Evolutionary conservation across 257 asterid species (phyloP).

Genomic region (Nicotiana tomentosiformis): DNA sequence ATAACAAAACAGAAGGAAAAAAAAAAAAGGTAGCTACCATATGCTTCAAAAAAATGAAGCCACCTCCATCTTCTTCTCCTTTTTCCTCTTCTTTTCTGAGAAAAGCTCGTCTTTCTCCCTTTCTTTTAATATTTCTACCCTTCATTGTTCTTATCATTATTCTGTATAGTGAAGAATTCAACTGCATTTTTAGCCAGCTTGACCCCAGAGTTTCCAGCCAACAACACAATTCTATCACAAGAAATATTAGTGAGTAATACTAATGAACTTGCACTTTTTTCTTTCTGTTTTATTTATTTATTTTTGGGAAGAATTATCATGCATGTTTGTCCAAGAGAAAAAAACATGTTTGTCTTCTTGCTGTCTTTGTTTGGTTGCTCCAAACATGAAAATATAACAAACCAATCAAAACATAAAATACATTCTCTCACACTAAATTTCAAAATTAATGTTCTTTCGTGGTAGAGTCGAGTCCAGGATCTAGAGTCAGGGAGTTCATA

Average conservation of each 20-base stretch:
- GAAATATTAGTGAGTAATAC: conserved; percentile 19
- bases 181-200: conserved; percentile 23
- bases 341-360: not conserved
- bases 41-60: conserved; percentile 19
- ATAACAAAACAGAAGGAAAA: not conserved
- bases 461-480: not conserved
- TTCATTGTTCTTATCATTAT: conserved; percentile 27
- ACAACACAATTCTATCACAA: conserved; percentile 15
- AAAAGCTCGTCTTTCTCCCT: conserved; percentile 24
- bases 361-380: not conserved
- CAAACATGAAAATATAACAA: not conserved
- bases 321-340: not conserved
- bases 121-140: conserved; percentile 22
- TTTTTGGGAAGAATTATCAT: not conserved
- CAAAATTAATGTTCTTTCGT: not conserved
- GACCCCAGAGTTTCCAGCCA: conserved; percentile 1
- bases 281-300: too few species aligned
- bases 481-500: not conserved
- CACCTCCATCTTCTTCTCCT: conserved; percentile 20
- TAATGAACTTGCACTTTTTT: not conserved
- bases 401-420: not conserved
- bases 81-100: conserved; percentile 14
- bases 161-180: conserved; percentile 30
- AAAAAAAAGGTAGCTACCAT: not conserved
- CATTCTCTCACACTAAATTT: not conserved